Percentiles rank a stretch among this genome's conserved stretches.
Evolutionary conservation across 2,329 filamentous ascomycete species (phyloP).

Genomic region (Microascus cirrosus): DNA sequence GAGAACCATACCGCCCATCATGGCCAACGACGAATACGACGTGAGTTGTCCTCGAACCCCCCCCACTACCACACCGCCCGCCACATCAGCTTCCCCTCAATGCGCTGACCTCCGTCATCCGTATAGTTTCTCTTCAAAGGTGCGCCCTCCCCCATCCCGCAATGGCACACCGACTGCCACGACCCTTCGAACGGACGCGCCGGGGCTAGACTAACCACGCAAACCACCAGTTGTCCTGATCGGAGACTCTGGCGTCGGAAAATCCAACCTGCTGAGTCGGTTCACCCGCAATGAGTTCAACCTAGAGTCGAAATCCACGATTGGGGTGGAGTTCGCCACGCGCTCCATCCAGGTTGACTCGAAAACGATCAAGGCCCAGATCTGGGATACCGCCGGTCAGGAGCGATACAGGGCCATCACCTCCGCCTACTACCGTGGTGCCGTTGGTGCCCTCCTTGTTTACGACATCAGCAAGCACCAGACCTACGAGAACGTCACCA

Average conservation of each 20-base stretch:
- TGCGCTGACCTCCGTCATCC: conserved; percentile 1
- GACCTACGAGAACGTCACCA: conserved; percentile 97
- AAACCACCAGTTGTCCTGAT: conserved; percentile 81
- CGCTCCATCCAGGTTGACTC: conserved; percentile 97
- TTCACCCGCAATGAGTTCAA: conserved; percentile 99
- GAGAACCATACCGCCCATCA: conserved; percentile 25
- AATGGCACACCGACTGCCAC: conserved; percentile 5
- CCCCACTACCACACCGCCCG: conserved; percentile 6
- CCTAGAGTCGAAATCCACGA: conserved; percentile 98
- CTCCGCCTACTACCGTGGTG: conserved; percentile 96
- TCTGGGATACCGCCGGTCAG: conserved; percentile 98
- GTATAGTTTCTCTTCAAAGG: conserved; percentile 97
- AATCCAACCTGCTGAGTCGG: conserved; percentile 98
- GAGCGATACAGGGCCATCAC: conserved; percentile 99
- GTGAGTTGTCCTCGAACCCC: conserved; percentile 45
- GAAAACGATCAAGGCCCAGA: conserved; percentile 99
- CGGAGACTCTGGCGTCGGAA: conserved; percentile 97
- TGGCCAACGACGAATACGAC: conserved; percentile 99
- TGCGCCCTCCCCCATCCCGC: conserved; percentile 30
- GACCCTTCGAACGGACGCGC: conserved; percentile 4
- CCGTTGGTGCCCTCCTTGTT: conserved; percentile 91
- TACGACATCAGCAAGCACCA: conserved; percentile 99
- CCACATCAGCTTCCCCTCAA: conserved; percentile 9
- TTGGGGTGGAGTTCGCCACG: conserved; percentile 98
- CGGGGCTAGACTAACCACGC: neutral